Evolutionary conservation across 2,329 filamentous ascomycete species (phyloP).

Genomic region (Sclerotinia spermophila): DNA sequence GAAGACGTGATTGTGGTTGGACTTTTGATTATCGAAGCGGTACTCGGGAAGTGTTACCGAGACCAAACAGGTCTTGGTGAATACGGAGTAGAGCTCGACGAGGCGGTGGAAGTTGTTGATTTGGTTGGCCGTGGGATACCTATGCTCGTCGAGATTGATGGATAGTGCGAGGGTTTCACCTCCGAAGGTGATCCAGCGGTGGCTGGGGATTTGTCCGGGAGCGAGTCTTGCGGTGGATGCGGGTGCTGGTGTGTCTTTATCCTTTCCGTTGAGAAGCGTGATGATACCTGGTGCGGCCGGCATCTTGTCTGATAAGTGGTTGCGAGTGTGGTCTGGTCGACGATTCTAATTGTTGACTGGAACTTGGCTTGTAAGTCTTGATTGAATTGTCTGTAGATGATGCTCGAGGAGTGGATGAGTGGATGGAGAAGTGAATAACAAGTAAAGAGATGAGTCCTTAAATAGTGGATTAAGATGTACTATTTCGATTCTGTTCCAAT

Average conservation of each 20-base stretch:
- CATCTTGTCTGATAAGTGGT: neutral
- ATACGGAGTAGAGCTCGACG: neutral
- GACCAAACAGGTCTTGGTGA: slow-evolving; percentile 6
- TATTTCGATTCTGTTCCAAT: neutral
- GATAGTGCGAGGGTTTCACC: neutral
- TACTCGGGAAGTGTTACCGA: neutral
- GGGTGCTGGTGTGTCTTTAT: neutral
- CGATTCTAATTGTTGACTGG: slow-evolving; percentile 2
- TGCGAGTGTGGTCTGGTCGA: neutral
- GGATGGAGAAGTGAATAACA: neutral
- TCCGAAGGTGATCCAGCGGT: neutral
- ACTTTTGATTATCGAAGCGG: neutral
- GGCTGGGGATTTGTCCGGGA: neutral
- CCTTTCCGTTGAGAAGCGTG: neutral
- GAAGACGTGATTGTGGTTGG: neutral
- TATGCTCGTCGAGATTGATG: neutral
- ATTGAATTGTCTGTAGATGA: neutral
- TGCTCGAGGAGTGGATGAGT: neutral
- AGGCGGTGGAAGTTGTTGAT: neutral
- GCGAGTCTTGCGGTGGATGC: neutral
- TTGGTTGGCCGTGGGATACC: neutral
- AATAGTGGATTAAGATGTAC: neutral
- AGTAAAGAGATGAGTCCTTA: neutral
- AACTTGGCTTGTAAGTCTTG: neutral
- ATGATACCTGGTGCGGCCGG: neutral